These are phyloP conservation scores for Pseudogymnoascus pannorum DNA, from an alignment of 2,329 filamentous ascomycete species.

Conservation along the genomic window DNA sequence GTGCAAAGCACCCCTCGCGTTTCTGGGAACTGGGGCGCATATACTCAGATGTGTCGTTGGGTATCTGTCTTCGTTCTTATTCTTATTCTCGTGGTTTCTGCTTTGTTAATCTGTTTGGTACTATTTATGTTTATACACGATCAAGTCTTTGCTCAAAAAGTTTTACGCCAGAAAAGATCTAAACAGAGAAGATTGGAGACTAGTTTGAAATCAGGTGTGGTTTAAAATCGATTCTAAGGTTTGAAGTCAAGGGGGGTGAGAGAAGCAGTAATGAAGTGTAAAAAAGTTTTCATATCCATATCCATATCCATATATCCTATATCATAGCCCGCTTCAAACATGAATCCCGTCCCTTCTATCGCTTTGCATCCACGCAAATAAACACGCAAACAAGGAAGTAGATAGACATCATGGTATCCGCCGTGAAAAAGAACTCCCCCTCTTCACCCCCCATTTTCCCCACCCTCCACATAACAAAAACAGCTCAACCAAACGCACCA, in stretches of 20 bases:
- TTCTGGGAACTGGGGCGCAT: not conserved
- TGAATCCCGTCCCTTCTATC: not conserved
- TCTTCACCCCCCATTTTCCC: not conserved
- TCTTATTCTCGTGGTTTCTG: not conserved
- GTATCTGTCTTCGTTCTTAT: not conserved
- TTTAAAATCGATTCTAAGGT: not conserved
- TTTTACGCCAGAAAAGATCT: not conserved
- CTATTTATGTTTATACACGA: not conserved
- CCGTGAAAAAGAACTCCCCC: not conserved
- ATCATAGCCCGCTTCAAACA: not conserved
- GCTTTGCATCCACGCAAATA: not conserved
- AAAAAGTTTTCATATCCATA: not conserved
- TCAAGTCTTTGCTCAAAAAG: not conserved
- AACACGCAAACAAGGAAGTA: not conserved
- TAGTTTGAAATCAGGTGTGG: not conserved
- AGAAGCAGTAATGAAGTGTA: no score
- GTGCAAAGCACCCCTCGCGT: not conserved
- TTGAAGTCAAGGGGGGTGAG: no score
- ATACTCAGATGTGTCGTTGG: not conserved
- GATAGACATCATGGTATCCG: not conserved
- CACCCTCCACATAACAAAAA: not conserved
- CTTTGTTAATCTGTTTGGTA: not conserved
- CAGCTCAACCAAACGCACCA: not conserved
- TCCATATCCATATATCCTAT: not conserved
- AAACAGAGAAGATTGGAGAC: not conserved